Base-by-base conservation (phyloP, 2,329 filamentous ascomycete species). In the Penicillium digitatum region DNA sequence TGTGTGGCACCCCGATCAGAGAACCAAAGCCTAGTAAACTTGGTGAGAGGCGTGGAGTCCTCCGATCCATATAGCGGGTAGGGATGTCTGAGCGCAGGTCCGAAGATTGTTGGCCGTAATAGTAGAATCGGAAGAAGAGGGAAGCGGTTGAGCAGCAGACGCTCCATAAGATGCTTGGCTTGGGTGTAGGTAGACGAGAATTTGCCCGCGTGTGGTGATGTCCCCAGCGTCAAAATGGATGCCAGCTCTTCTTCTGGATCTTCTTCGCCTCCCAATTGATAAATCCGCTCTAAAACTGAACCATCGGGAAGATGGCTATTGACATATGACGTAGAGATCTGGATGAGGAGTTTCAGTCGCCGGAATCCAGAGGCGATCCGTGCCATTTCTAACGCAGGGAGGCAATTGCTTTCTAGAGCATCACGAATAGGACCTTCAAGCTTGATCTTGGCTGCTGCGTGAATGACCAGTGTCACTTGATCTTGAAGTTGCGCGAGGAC, bases 251-350 rank as follows among this genome's bases (percentile, higher is more conserved):
- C 62, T 22, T 71, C 68, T 2, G 67, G 66, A 34, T 69, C 65
- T 16, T 69, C 66, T n/a, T 60, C 55, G 8, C 64, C 59, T 1
- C 62, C 54, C 8, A 68, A 20, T 7, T 42, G 52, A 27, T 71
- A 69, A 31, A 62, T 35, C n/a, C 58, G 60, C 38, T 71, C 69
- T 10, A 61, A 50, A 0, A 71, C 62, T 8, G 65, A 52, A 8
- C 69, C 69, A 24, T 71, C 66, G 0, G 67, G 66, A 14, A 70
- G 56, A 44, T 70, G 70, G 24, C 67, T 71, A 35, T 69, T 71
- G 18, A 52, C 64, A 27, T 70, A 71, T 14, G 69, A 66, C 1
- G 69, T 71, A 9, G 68, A 70, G 6, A 70, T 31, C 39, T 70
- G 69, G 8, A 71, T 44, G 26, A 71, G 62, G 0, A 70, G 61